Percentiles rank a stretch among this genome's conserved stretches.
These are phyloP conservation scores for Pyrus communis DNA, from an alignment of 306 rosid species.

Conservation along the genomic window DNA sequence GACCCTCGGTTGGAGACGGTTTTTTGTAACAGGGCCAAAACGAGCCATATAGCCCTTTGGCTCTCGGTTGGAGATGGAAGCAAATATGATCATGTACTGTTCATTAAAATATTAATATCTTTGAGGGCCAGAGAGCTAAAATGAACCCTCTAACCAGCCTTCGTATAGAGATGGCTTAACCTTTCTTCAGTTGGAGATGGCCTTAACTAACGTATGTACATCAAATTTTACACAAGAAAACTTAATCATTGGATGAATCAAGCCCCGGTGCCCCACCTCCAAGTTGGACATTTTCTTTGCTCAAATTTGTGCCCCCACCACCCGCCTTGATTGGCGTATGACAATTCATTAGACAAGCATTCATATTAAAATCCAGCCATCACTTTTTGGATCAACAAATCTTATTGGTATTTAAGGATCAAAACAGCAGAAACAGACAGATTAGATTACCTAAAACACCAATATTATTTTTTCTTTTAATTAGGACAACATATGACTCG, in stretches of 20 bases:
- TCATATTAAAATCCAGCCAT: not conserved
- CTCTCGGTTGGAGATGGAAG: too few relatives aligned
- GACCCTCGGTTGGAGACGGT: too few relatives aligned
- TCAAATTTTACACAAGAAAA: too few relatives aligned
- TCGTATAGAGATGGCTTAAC: rapidly evolving
- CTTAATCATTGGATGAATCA: not conserved
- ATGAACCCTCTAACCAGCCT: too few relatives aligned
- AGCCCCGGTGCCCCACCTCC: not conserved
- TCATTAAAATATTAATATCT: too few relatives aligned
- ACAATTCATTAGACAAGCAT: not conserved
- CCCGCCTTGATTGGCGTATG: not conserved
- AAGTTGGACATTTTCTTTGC: not conserved
- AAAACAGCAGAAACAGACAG: not conserved
- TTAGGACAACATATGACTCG: not conserved
- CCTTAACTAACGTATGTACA: too few relatives aligned
- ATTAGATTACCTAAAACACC: not conserved
- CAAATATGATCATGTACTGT: too few relatives aligned
- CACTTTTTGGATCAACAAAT: not conserved
- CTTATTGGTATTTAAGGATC: not conserved
- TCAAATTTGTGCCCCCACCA: not conserved
- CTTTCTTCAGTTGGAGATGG: too few relatives aligned
- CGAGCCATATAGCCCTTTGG: too few relatives aligned
- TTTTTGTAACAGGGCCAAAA: too few relatives aligned
- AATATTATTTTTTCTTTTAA: not conserved
- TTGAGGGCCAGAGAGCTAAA: too few relatives aligned